phyloP scores from a whole-genome alignment of 2,329 filamentous ascomycete genomes.

The Cercospora beticola region DNA sequence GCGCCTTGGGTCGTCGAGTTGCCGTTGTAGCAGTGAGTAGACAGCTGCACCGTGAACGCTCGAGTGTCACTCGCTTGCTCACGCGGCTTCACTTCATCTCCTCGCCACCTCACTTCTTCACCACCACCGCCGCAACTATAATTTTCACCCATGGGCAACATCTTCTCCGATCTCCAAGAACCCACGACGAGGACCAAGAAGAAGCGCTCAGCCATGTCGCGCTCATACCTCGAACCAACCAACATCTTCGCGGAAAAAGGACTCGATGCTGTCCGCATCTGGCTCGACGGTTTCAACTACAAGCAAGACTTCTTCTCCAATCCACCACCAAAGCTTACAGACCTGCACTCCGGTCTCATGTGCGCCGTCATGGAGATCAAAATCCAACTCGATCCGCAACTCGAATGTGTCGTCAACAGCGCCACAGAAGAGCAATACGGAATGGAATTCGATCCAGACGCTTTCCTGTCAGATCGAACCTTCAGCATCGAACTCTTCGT shows the following conservation, averaged over 20 bases:
- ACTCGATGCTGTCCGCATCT: constrained; percentile 17
- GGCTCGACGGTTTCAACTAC: constrained; percentile 17
- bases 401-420: constrained; percentile 12
- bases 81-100: background rate
- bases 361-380: constrained; percentile 15
- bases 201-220: constrained; percentile 1
- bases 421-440: constrained; percentile 11
- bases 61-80: background rate
- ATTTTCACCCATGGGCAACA: background rate
- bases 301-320: constrained; percentile 18
- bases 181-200: background rate
- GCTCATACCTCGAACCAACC: constrained; percentile 7
- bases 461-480: constrained; percentile 13
- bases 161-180: background rate
- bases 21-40: background rate
- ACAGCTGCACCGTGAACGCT: background rate
- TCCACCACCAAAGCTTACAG: constrained; percentile 6
- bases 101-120: background rate
- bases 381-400: constrained; percentile 17
- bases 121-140: background rate
- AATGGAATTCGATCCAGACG: constrained; percentile 15
- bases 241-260: background rate
- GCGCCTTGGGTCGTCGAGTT: constrained; percentile 55
- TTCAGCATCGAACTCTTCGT: constrained; percentile 13
- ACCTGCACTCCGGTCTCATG: constrained; percentile 14